Evolutionary conservation across 1,284 basidiomycete species (phyloP), one percentile per base, ranked within the genome.

Genomic region (Afroboletus lepidellus): DNA sequence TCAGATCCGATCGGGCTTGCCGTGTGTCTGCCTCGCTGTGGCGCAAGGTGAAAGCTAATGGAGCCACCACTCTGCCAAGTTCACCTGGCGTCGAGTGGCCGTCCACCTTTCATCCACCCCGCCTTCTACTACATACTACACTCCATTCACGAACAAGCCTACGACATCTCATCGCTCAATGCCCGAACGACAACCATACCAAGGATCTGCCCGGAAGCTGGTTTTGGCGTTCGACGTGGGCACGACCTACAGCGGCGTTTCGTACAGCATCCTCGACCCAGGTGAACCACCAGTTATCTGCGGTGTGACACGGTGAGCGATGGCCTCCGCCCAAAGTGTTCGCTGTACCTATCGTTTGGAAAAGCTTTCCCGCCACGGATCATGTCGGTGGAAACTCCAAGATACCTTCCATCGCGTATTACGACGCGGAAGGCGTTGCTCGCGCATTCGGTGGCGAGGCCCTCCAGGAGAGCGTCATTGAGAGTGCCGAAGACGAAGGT

Each of bases 321-420:
- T n/a, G 0, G 33, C 27, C 6, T 23, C 13, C 25, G 11, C 5
- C 21, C 3, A 8, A 16, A 6, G 23, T 1, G 34, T 8, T 24
- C 20, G 21, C 41, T 6, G 8, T 51, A 37, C 42, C 33, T 11
- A 54, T 54, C n/a, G 0, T 18, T 7, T 7, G 27, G 5, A 43
- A 55, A 81, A 27, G 79, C 42, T 82, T 76, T 50, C 80, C 79
- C 15, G 77, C 74, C 15, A 79, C 80, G 56, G 77, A 78, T 46
- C 74, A 76, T 58, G 71, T 76, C 37, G 78, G 77, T 4, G 77
- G 79, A 47, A 74, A 76, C 60, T 77, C 76, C 43, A 82, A 81
- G 64, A 80, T 82, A 56, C 79, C 80, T n/a, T 74, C 80, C 3
- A 71, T 81, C 37, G 69, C 78, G 50, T 81, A 74, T 61, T 82